phyloP scores from a whole-genome alignment of 2,329 filamentous ascomycete species.

The Colletotrichum sp. region DNA sequence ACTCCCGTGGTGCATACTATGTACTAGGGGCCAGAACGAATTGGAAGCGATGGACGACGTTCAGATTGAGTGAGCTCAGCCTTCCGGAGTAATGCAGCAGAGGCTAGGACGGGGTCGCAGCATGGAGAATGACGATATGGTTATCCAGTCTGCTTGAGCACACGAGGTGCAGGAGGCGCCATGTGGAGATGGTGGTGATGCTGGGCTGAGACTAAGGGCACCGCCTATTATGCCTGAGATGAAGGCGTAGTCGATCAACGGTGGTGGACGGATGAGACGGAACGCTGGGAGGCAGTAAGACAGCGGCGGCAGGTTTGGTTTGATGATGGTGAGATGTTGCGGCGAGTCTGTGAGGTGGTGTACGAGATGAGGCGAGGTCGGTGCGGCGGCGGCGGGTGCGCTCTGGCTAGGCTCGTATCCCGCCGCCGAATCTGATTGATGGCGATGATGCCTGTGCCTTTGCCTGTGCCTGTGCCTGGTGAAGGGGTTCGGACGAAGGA shows the following conservation, averaged over 20 bases:
- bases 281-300: not conserved
- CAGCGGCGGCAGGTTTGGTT: constrained; percentile 8
- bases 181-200: constrained; percentile 14
- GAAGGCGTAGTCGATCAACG: constrained; percentile 7
- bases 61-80: constrained; percentile 8
- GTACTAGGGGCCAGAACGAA: not conserved
- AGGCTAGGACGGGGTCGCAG: not conserved
- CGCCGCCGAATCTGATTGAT: not conserved
- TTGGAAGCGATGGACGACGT: constrained; percentile 1
- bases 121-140: constrained; percentile 5
- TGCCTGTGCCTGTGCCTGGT: not conserved
- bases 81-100: not conserved
- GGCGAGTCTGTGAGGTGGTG: not conserved
- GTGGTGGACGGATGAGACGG: constrained; percentile 11
- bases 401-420: not conserved
- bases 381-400: not conserved
- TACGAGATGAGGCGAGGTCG: constrained; percentile 13
- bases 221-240: constrained; percentile 16
- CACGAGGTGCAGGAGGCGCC: not conserved
- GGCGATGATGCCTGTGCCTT: not conserved
- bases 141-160: not conserved
- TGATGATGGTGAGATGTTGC: constrained; percentile 8
- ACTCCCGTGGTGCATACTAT: not conserved
- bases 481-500: not conserved
- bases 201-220: constrained; percentile 11